Percentiles rank a stretch among this genome's conserved stretches.
These are phyloP conservation scores for Podila minutissima DNA, from an alignment of 192 early-diverging fungal genomes.

Conservation along the genomic window DNA sequence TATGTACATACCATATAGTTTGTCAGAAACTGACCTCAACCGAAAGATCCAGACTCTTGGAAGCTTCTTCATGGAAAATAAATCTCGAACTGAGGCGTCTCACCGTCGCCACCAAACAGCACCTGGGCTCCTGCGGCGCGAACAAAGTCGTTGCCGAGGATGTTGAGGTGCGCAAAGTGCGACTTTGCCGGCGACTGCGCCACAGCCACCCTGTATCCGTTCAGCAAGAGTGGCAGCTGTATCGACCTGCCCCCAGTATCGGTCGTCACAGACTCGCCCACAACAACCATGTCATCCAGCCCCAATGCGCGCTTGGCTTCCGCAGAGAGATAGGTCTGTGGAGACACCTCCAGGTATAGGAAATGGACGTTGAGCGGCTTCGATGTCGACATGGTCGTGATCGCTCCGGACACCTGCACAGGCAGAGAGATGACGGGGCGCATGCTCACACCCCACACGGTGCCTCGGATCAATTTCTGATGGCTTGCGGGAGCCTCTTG, in stretches of 20 bases:
- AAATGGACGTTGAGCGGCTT: slow-evolving; percentile 29
- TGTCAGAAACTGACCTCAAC: too few relatives aligned
- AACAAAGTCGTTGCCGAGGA: slow-evolving; percentile 24
- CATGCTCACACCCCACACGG: slow-evolving; percentile 20
- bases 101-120: slow-evolving; percentile 4
- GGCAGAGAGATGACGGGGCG: slow-evolving; percentile 30
- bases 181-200: slow-evolving; percentile 5
- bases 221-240: slow-evolving; percentile 17
- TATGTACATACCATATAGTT: too few relatives aligned
- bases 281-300: slow-evolving; percentile 35
- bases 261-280: neutral
- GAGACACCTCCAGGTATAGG: slow-evolving; percentile 17
- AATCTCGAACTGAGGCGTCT: neutral
- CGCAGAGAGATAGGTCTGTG: slow-evolving; percentile 30
- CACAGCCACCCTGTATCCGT: slow-evolving; percentile 7
- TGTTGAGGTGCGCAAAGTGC: slow-evolving; percentile 36
- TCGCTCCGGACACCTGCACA: slow-evolving; percentile 26
- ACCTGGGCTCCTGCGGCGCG: slow-evolving; percentile 1
- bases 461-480: slow-evolving; percentile 14
- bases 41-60: too few relatives aligned
- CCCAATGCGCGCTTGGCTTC: slow-evolving; percentile 16
- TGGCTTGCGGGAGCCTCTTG: neutral
- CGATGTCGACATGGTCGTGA: slow-evolving; percentile 24
- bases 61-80: slow-evolving; percentile 2
- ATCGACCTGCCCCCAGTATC: neutral